phyloP scores from a whole-genome alignment of 192 early-diverging fungal species.

The Coemansia pectinata region DNA sequence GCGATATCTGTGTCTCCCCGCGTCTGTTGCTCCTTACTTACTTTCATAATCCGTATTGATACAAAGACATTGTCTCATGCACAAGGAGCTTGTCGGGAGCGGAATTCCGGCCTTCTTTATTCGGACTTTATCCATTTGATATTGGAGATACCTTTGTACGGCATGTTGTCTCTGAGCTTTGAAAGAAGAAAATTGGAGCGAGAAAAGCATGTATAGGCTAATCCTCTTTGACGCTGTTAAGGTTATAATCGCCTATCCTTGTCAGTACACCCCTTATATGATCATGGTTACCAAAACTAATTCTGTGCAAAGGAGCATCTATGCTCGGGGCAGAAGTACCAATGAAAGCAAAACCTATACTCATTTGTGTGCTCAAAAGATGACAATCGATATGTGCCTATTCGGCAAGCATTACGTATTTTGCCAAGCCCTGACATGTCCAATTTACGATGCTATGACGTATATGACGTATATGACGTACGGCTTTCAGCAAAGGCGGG shows the following conservation, averaged over 20 bases:
- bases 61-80: not conserved
- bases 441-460: not conserved
- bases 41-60: not conserved
- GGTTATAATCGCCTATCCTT: not conserved
- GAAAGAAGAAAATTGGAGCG: not conserved
- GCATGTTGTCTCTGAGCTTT: not conserved
- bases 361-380: not conserved
- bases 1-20: not conserved
- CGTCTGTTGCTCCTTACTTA: not conserved
- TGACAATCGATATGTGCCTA: not conserved
- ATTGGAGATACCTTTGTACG: not conserved
- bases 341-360: not conserved
- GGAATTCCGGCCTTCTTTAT: not conserved
- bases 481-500: no score
- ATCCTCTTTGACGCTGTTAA: no score
- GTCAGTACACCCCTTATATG: not conserved
- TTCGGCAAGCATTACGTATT: not conserved
- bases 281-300: not conserved
- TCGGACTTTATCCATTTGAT: not conserved
- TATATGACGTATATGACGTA: not conserved
- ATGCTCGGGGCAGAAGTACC: not conserved
- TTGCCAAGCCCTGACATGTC: not conserved
- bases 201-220: not conserved
- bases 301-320: not conserved
- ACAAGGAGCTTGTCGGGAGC: not conserved